Evolutionary conservation across 2,329 filamentous ascomycete species (phyloP), one percentile per base, ranked within the genome.

Genomic region (Pseudocercospora pini-densiflorae): DNA sequence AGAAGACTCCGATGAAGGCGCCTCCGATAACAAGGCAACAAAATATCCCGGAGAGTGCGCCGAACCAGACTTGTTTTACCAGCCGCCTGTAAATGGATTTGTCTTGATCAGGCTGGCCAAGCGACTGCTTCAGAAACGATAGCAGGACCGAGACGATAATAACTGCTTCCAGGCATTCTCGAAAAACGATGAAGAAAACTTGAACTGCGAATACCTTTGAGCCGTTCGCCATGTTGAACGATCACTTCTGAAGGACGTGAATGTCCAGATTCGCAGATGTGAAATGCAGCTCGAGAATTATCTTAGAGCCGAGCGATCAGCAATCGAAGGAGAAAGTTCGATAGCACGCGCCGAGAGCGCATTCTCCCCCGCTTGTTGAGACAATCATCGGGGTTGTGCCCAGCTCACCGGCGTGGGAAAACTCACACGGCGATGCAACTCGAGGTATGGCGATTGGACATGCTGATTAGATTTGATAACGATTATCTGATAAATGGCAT

Each of bases 121-220:
- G 85, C 1, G 90, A 91, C 78, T 95, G 91, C 79, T 94, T 95
- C 63, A 96, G 81, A 77, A 94, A 95, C 23, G 92, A 88, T 49
- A 96, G 86, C 31, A 97, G 83, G n/a, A 96, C 90, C 0, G 93
- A 94, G 69, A 96, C 89, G 72, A 97, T 92, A 75, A 97, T 93
- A 75, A 87, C 89, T 0, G 90, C 91, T 82, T 97, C 93, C 53
- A 97, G 82, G 49, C 88, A 88, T 81, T 97, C 93, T 76, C 93
- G 89, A 78, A 97, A 95, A 80, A 92, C 89, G 77, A 97, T 92
- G 82, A 97, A 93, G 82, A 97, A 97, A 62, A 97, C 88, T 84
- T 31, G 29, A 1, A 31, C 29, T 31, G 29, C 29, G 29, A 31
- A 31, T 31, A 31, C 29, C 29, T 31, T 31, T 31, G 29, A 31